Evolutionary conservation across 257 asterid species (phyloP).

Genomic region (Mitragyna speciosa): DNA sequence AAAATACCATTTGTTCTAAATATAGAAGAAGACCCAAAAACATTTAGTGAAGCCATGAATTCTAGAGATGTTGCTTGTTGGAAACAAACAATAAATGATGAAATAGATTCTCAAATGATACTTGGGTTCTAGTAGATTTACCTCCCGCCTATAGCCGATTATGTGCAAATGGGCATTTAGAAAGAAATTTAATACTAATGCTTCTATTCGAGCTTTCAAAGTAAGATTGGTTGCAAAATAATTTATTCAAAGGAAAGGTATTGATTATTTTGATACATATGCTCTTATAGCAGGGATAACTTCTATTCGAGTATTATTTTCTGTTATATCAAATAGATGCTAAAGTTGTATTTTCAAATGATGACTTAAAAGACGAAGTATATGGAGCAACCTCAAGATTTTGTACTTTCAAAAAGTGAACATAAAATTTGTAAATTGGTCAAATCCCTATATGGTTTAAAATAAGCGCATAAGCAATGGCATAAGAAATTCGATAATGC

Average conservation of each 20-base stretch:
- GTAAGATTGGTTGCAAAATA: neutral
- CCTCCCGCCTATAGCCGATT: neutral
- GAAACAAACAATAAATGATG: neutral
- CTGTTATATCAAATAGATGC: neutral
- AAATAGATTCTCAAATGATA: constrained; percentile 9
- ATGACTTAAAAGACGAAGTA: neutral
- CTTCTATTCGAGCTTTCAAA: neutral
- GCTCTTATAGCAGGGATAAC: constrained; percentile 1
- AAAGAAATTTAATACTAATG: no score
- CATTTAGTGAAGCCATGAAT: neutral
- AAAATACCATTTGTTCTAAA: neutral
- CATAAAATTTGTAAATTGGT: neutral
- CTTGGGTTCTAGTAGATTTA: constrained; percentile 1
- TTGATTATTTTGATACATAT: constrained; percentile 10
- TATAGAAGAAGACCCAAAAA: neutral
- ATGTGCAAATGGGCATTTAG: neutral
- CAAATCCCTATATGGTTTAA: constrained; percentile 8
- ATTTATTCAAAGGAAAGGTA: neutral
- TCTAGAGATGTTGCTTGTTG: neutral
- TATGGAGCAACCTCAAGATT: neutral
- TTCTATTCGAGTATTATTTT: neutral
- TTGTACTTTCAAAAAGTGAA: neutral
- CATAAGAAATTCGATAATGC: neutral
- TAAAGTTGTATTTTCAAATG: neutral
- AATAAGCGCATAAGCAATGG: neutral